phyloP scores from a whole-genome alignment of 2,329 filamentous ascomycete species.

The Pseudophaeomoniella oleicola region DNA sequence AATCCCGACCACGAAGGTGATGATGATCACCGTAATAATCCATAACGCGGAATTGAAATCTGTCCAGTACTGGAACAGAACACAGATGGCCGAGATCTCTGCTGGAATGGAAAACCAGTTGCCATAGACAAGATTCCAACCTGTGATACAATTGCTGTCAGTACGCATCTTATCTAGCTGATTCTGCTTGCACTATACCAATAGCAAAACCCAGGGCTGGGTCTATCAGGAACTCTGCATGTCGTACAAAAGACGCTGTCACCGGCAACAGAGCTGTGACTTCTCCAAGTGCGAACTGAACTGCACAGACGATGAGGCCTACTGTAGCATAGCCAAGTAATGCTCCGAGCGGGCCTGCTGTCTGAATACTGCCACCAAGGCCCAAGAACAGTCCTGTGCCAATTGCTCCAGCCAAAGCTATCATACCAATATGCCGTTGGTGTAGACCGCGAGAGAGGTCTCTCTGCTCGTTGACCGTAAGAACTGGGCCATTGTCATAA shows the following conservation, averaged over 20 bases:
- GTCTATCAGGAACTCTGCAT: conserved; percentile 37
- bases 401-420: conserved; percentile 30
- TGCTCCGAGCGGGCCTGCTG: conserved; percentile 34
- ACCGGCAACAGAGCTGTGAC: conserved; percentile 36
- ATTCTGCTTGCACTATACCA: conserved; percentile 28
- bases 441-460: conserved; percentile 28
- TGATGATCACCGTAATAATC: conserved; percentile 23
- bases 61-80: conserved; percentile 50
- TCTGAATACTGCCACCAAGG: conserved; percentile 34
- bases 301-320: conserved; percentile 33
- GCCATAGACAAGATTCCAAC: conserved; percentile 28
- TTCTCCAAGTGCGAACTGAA: conserved; percentile 37
- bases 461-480: conserved; percentile 28
- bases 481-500: conserved; percentile 3
- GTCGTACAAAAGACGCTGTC: conserved; percentile 34
- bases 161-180: background rate
- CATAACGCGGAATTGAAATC: conserved; percentile 32
- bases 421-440: conserved; percentile 30
- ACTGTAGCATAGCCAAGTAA: conserved; percentile 35
- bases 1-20: conserved; percentile 20
- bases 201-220: conserved; percentile 33
- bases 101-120: conserved; percentile 39
- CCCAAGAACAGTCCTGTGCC: conserved; percentile 38
- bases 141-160: conserved; percentile 1
- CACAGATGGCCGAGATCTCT: conserved; percentile 48